Conservation (phyloP, 345 rosid species). For the Microcos paniculata region DNA sequence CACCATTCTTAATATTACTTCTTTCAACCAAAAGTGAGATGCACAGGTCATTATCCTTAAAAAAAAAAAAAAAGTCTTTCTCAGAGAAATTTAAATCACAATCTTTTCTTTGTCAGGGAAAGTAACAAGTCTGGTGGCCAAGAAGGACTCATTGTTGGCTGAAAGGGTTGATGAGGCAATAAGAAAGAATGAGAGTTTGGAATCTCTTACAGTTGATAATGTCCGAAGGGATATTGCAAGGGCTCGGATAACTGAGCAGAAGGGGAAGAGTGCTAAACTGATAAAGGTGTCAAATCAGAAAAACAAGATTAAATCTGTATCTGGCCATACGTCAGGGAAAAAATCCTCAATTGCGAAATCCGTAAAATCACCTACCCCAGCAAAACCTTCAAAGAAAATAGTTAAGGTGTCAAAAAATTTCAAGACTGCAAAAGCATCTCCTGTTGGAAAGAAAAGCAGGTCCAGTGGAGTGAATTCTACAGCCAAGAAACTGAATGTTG, state of each 20-base stretch:
- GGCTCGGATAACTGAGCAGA: slow-evolving; percentile 58
- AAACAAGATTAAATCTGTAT: slow-evolving; percentile 33
- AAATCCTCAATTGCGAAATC: slow-evolving; percentile 39
- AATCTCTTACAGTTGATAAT: slow-evolving; percentile 59
- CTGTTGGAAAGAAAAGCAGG: slow-evolving; percentile 27
- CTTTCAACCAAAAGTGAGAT: not conserved
- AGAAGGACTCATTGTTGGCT: slow-evolving; percentile 57
- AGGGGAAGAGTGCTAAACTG: slow-evolving; percentile 48
- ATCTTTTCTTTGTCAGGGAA: slow-evolving; percentile 50
- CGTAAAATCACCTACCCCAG: slow-evolving; percentile 31
- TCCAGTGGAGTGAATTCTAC: slow-evolving; percentile 18
- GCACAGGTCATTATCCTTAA: not conserved
- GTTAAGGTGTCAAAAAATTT: slow-evolving; percentile 23
- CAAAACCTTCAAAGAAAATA: slow-evolving; percentile 40
- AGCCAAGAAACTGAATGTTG: slow-evolving; percentile 59
- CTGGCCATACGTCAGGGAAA: slow-evolving; percentile 20
- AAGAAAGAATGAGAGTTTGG: slow-evolving; percentile 83
- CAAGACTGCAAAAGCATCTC: slow-evolving; percentile 8
- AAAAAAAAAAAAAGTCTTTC: not conserved
- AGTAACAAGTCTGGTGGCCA: slow-evolving; percentile 84
- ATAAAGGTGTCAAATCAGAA: slow-evolving; percentile 45
- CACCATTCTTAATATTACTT: not conserved
- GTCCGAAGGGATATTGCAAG: slow-evolving; percentile 71
- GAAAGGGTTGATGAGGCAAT: slow-evolving; percentile 72
- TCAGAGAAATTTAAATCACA: not conserved